These are phyloP conservation scores for Scheffersomyces lignicola DNA, from an alignment of 1,139 yeast species.

Conservation along the genomic window DNA sequence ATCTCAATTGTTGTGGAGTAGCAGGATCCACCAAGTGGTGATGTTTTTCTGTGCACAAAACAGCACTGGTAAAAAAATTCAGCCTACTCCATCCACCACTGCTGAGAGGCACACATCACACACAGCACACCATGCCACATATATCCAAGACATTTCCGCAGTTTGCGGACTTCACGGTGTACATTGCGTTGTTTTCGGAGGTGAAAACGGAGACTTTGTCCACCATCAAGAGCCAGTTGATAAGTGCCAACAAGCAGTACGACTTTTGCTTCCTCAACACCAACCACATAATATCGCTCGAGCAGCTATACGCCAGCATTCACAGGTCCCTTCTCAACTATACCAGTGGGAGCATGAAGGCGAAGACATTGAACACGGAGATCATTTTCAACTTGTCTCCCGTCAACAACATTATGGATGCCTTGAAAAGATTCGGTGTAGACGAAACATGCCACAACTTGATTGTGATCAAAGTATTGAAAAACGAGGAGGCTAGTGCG, in stretches of 20 bases:
- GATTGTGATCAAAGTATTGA: constrained; percentile 33
- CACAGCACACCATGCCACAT: constrained; percentile 11
- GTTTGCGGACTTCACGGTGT: constrained; percentile 27
- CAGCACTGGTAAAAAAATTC: too few relatives aligned
- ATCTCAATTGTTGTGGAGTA: too few relatives aligned
- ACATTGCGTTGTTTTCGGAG: constrained; percentile 23
- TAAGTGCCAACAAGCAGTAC: constrained; percentile 31
- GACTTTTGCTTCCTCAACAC: constrained; percentile 45
- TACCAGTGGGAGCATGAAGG: constrained; percentile 28
- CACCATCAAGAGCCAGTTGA: constrained; percentile 28
- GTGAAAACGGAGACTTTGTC: constrained; percentile 20
- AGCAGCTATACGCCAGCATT: constrained; percentile 35
- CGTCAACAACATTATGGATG: constrained; percentile 44
- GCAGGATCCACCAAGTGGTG: too few relatives aligned
- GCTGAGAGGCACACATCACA: too few relatives aligned
- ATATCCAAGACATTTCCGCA: constrained; percentile 29
- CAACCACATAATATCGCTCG: constrained; percentile 35
- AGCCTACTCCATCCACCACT: too few relatives aligned
- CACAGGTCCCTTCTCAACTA: constrained; percentile 36
- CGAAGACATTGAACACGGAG: constrained; percentile 45
- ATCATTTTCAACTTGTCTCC: constrained; percentile 44
- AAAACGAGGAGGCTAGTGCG: constrained; percentile 8
- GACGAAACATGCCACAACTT: constrained; percentile 28
- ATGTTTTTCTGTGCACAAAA: too few relatives aligned
- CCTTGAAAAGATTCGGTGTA: constrained; percentile 43